Percentiles rank a stretch among this genome's conserved stretches.
Evolutionary conservation across 441 rosid species (phyloP).

Genomic region (Capsella rubella): DNA sequence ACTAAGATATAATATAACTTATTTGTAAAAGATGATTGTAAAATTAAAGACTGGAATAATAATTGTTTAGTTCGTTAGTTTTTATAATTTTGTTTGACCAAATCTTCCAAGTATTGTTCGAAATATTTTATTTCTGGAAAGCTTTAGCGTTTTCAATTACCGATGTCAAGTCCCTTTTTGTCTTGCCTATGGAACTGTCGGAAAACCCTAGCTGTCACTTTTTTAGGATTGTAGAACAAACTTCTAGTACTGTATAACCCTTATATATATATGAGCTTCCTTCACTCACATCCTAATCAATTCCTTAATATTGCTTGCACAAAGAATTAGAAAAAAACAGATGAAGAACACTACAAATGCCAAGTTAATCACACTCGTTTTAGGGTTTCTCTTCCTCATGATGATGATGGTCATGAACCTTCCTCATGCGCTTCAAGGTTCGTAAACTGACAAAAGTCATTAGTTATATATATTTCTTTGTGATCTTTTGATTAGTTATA

Average conservation of each 20-base stretch:
- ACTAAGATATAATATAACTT: background rate
- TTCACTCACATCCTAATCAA: constrained; percentile 21
- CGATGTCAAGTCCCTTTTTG: constrained; percentile 42
- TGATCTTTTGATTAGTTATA: constrained; percentile 18
- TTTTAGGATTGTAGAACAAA: background rate
- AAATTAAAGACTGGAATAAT: background rate
- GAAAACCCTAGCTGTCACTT: constrained; percentile 40
- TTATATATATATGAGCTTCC: constrained; percentile 12
- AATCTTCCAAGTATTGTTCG: constrained; percentile 6
- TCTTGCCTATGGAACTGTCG: constrained; percentile 48
- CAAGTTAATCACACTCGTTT: constrained; percentile 24
- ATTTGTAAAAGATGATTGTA: background rate
- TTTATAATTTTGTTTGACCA: constrained; percentile 10
- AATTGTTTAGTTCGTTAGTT: background rate
- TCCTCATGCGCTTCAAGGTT: constrained; percentile 35
- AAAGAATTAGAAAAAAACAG: background rate
- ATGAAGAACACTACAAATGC: constrained; percentile 19
- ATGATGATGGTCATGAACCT: constrained; percentile 19
- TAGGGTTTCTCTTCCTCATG: constrained; percentile 35
- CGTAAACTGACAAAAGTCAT: constrained; percentile 1
- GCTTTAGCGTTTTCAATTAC: constrained; percentile 26
- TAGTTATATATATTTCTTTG: background rate
- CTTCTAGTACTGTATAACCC: constrained; percentile 3
- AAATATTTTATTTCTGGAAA: background rate
- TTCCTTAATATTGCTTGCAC: constrained; percentile 5